Base-by-base conservation (phyloP, 805 yeast species). In the Starmerella etchellsii region DNA sequence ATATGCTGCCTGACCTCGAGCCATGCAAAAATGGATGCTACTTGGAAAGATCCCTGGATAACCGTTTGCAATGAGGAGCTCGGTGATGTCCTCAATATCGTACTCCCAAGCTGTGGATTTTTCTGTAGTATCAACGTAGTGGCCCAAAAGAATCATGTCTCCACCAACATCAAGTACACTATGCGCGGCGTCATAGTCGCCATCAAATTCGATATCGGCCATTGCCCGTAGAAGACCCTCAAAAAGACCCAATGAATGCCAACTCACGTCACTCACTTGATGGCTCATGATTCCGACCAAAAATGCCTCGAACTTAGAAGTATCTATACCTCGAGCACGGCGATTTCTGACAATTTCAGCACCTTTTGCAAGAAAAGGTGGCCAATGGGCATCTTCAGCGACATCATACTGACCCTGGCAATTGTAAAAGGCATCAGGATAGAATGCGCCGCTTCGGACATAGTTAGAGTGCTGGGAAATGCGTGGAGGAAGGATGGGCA, bases 381-480 rank as follows among this genome's bases (percentile, higher is more conserved):
- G 82, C 84, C 85, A 78, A 53, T 78, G 84, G 0, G 76, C 64
- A 23, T 62, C 69, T 54, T 78, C 85, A 3, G 81, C 78, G 2
- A 68, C 67, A 10, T 67, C 65, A 3, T 70, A 62, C 21, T 58
- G 51, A 3, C 70, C 73, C 37, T 69, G 57, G 54, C 84, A 78
- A 27, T 70, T 64, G 55, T 78, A 78, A 51, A 76, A 71, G 0
- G 79, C 73, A 54, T 78, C 85, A 0, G 85, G 85, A 51, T 71
- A 74, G 53, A 78, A 78, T 0, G 80, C 67, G 0, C 84, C 85
- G 1, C 79, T 69, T 14, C 71, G 57, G n/a, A 68, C 48, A 35
- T 56, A 64, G 3, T 64, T 54, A 2, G 51, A 33, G 23, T 52
- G 55, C 3, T 47, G 48, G 22, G 55, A 51, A 2, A 67, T 42